A percentile compares a stretch with the other conserved stretches of the same genome.
phyloP scores from a whole-genome alignment of 2,329 filamentous ascomycete species.

The Venturia pyrina region DNA sequence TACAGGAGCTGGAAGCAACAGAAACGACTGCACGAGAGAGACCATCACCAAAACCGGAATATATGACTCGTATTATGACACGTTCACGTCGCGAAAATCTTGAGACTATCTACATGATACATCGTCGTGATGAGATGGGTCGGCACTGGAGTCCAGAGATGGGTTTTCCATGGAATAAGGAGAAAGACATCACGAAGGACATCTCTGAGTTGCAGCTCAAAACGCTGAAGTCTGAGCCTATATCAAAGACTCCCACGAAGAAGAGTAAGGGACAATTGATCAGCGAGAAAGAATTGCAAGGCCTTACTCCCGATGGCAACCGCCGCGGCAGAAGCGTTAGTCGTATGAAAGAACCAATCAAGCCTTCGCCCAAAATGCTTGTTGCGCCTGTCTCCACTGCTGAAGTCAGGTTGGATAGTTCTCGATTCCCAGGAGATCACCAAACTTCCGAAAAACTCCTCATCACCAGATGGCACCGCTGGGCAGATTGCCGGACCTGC shows the following conservation, averaged over 20 bases:
- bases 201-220: neutral
- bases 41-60: neutral
- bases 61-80: neutral
- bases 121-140: neutral
- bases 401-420: neutral
- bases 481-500: conserved; percentile 86
- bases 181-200: neutral
- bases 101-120: neutral
- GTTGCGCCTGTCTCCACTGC: conserved; percentile 8
- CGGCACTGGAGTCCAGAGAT: neutral
- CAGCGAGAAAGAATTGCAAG: neutral
- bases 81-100: neutral
- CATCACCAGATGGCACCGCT: conserved; percentile 64
- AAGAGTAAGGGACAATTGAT: neutral
- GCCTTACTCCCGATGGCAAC: neutral
- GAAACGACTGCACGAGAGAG: neutral
- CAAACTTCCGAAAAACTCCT: conserved; percentile 69
- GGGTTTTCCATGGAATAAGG: neutral
- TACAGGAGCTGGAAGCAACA: neutral
- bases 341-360: neutral
- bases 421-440: conserved; percentile 48
- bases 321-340: neutral
- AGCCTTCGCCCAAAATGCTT: neutral
- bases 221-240: neutral
- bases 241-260: neutral